Conservation (phyloP, 2,329 filamentous ascomycete species). For the Ascochyta fabae region DNA sequence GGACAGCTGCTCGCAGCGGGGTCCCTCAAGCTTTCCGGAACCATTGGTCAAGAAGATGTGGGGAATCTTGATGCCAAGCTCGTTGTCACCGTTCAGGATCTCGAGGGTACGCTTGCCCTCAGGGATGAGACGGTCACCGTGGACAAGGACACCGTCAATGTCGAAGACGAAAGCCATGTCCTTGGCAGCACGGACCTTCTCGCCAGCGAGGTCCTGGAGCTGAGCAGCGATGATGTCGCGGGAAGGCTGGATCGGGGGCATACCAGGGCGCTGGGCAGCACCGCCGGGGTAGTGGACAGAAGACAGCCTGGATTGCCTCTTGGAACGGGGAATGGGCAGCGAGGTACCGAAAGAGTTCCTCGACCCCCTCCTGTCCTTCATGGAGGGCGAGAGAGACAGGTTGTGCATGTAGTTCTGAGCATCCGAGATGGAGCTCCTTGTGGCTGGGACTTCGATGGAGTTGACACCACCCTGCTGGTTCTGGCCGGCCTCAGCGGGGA, state of each 20-base stretch:
- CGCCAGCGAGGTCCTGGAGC: slow-evolving; percentile 69
- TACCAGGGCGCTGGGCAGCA: slow-evolving; percentile 60
- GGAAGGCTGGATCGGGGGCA: slow-evolving; percentile 65
- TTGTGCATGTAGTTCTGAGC: slow-evolving; percentile 75
- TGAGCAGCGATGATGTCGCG: slow-evolving; percentile 73
- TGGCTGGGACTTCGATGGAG: slow-evolving; percentile 73
- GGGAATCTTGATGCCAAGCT: slow-evolving; percentile 78
- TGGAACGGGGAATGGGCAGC: slow-evolving; percentile 74
- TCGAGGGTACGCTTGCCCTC: slow-evolving; percentile 70
- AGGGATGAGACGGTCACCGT: slow-evolving; percentile 73
- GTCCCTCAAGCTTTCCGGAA: slow-evolving; percentile 72
- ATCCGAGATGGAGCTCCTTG: slow-evolving; percentile 72
- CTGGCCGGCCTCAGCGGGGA: slow-evolving; percentile 34
- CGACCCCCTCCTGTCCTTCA: slow-evolving; percentile 70
- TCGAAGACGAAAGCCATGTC: slow-evolving; percentile 85
- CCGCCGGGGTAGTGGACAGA: slow-evolving; percentile 61
- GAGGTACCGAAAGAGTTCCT: slow-evolving; percentile 78
- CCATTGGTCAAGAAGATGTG: slow-evolving; percentile 79
- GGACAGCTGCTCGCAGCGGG: slow-evolving; percentile 70
- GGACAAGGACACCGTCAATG: slow-evolving; percentile 76
- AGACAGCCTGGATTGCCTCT: slow-evolving; percentile 71
- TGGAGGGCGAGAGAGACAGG: slow-evolving; percentile 70
- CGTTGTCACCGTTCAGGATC: slow-evolving; percentile 77
- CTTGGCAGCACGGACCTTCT: slow-evolving; percentile 73
- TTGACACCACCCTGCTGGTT: slow-evolving; percentile 44